These are phyloP conservation scores for Suillus luteus DNA, from an alignment of 768 basidiomycete species.

Conservation along the genomic window DNA sequence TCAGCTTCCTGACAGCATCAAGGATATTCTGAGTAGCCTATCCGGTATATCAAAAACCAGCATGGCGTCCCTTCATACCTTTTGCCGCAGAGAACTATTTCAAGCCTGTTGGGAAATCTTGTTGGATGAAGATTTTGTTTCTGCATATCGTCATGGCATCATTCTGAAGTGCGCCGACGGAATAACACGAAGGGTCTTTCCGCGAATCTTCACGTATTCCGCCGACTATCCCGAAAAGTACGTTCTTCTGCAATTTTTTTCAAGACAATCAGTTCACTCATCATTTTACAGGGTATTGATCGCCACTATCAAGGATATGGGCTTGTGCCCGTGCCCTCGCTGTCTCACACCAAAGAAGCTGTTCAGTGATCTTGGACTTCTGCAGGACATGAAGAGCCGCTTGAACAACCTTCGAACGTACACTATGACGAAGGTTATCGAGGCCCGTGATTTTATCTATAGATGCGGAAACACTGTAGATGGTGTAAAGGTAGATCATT, in stretches of 20 bases:
- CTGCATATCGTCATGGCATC: slow-evolving; percentile 19
- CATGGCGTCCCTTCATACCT: slow-evolving; percentile 11
- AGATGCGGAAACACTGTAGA: neutral
- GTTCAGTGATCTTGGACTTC: too few species aligned
- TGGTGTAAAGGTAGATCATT: neutral
- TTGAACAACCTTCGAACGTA: too few species aligned
- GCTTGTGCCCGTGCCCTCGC: too few species aligned
- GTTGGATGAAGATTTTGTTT: slow-evolving; percentile 18
- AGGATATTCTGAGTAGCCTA: slow-evolving; percentile 6
- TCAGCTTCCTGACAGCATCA: slow-evolving; percentile 19
- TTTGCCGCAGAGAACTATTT: slow-evolving; percentile 20
- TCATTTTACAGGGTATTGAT: too few species aligned
- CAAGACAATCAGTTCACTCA: too few species aligned
- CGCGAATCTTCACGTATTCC: slow-evolving; percentile 21
- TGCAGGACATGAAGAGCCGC: too few species aligned
- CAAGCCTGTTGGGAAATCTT: slow-evolving; percentile 17
- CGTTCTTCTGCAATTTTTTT: too few species aligned
- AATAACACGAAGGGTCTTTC: slow-evolving; percentile 17
- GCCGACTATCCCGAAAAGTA: slow-evolving; percentile 35
- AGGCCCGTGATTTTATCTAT: neutral
- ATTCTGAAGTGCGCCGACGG: slow-evolving; percentile 18
- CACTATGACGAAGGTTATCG: too few species aligned
- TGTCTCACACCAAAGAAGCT: too few species aligned
- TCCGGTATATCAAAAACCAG: neutral
- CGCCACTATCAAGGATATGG: too few species aligned